Evolutionary conservation across 768 basidiomycete genomes (phyloP), one percentile per base, ranked within the genome.

Genomic region (Pholiota conissans): DNA sequence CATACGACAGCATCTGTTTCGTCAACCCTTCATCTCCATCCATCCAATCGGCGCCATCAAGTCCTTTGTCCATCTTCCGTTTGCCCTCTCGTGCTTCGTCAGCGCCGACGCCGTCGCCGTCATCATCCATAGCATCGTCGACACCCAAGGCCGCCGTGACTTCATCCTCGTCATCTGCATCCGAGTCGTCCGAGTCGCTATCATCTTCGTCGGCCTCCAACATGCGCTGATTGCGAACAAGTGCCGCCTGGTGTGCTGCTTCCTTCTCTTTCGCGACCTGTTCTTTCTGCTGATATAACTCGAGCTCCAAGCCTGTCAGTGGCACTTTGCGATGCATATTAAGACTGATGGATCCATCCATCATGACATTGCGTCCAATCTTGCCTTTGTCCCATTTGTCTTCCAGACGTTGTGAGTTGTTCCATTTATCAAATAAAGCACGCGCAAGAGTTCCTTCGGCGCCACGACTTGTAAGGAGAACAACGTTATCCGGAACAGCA

Each of bases 191-290:
- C 5, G 82, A 84, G 56, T 89, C 93, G 32, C 83, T 89, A 45
- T 92, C 93, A 57, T 88, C 94, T 67, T 94, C 94, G 67, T 96
- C 95, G 0, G 95, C 96, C 74, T 98, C 95, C 20, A 97, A 82
- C 79, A 97, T 87, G 30, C 90, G 85, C 64, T 93, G 91, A 52
- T 86, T 89, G 30, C 94, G 87, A 14, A 83, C 91, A 49, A 91
- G 76, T 0, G 88, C 87, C 3, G 92, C 95, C 73, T 93, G 89
- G 47, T 92, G 87, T 0, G 91, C 93, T 0, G 87, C 90, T 64
- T 91, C 91, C 63, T 88, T 89, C 67, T 97, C 95, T 66, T 87
- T 90, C 24, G 76, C 84, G 2, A 79, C 78, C 16, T 87, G 85
- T 68, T 96, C 90, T 61, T 85, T 89, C 52, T 84, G 84, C 39